Evolutionary conservation across 2,329 filamentous ascomycete genomes (phyloP).

Genomic region (Bipolaris victoriae): DNA sequence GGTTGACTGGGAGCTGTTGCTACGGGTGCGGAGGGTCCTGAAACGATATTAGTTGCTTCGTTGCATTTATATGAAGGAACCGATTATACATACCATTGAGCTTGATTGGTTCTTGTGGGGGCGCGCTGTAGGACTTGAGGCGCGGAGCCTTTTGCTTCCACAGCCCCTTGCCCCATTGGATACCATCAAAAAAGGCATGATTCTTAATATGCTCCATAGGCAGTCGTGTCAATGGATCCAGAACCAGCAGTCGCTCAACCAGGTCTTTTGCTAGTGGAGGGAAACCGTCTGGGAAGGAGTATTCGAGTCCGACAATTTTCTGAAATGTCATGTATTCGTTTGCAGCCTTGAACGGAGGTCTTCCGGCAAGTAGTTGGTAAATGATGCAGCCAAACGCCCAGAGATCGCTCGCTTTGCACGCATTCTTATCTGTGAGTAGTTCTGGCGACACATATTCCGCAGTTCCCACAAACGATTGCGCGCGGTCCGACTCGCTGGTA

Average conservation of each 20-base stretch:
- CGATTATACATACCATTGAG: constrained; percentile 53
- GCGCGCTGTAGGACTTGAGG: constrained; percentile 81
- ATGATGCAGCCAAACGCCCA: constrained; percentile 99
- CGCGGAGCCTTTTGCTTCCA: constrained; percentile 92
- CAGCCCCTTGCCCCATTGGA: constrained; percentile 79
- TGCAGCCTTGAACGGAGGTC: constrained; percentile 92
- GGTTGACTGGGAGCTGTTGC: constrained; percentile 24
- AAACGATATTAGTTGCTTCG: constrained; percentile 25
- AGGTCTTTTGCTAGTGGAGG: constrained; percentile 85
- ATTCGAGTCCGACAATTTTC: constrained; percentile 94
- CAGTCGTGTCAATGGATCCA: constrained; percentile 82
- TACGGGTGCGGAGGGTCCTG: constrained; percentile 40
- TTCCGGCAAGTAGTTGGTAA: constrained; percentile 92
- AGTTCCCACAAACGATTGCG: constrained; percentile 95
- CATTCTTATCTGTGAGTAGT: constrained; percentile 93
- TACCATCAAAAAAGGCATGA: constrained; percentile 91
- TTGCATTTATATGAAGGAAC: constrained; percentile 15
- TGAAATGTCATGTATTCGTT: constrained; percentile 98
- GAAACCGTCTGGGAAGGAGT: constrained; percentile 89
- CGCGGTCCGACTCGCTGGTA: constrained; percentile 70
- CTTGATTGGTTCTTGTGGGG: constrained; percentile 70
- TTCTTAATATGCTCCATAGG: constrained; percentile 97
- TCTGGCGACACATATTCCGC: constrained; percentile 98
- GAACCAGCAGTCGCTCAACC: constrained; percentile 85
- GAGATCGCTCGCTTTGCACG: constrained; percentile 95